phyloP scores from a whole-genome alignment of 2,329 filamentous ascomycete species.

The Rugonectria rugulosa region DNA sequence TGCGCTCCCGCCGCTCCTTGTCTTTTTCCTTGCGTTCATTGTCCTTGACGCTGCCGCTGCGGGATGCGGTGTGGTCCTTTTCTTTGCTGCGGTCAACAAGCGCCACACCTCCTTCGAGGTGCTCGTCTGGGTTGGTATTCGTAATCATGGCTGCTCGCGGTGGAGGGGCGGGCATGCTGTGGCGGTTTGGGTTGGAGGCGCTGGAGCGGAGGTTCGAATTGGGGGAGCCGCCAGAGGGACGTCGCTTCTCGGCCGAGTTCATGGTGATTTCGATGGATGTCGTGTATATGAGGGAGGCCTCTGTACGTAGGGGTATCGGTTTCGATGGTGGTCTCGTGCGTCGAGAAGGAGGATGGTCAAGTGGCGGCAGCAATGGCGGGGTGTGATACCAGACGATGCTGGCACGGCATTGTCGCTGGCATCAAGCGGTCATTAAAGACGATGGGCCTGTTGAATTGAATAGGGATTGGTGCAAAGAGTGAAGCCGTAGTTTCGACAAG shows the following conservation, averaged over 20 bases:
- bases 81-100: slow-evolving; percentile 36
- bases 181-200: slow-evolving; percentile 41
- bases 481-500: not conserved
- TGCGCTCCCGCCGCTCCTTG: slow-evolving; percentile 29
- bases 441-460: not conserved
- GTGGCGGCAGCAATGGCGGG: slow-evolving; percentile 35
- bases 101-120: slow-evolving; percentile 37
- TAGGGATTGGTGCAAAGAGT: not conserved
- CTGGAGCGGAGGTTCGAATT: slow-evolving; percentile 25
- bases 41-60: slow-evolving; percentile 7
- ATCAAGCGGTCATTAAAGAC: slow-evolving; percentile 19
- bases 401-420: slow-evolving; percentile 43
- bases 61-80: no score
- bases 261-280: slow-evolving; percentile 36
- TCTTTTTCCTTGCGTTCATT: slow-evolving; percentile 38
- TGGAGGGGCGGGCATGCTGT: slow-evolving; percentile 41
- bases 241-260: slow-evolving; percentile 55
- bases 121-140: slow-evolving; percentile 34
- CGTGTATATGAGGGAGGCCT: not conserved
- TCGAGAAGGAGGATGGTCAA: slow-evolving; percentile 29
- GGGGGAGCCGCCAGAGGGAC: slow-evolving; percentile 42
- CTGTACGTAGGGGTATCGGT: slow-evolving; percentile 6
- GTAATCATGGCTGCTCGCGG: slow-evolving; percentile 41
- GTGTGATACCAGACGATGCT: slow-evolving; percentile 36
- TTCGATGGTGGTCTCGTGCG: slow-evolving; percentile 12